A percentile compares a stretch with the other conserved stretches of the same genome.
Evolutionary conservation across 805 yeast species (phyloP).

Genomic region (Metschnikowia peoriensis): DNA sequence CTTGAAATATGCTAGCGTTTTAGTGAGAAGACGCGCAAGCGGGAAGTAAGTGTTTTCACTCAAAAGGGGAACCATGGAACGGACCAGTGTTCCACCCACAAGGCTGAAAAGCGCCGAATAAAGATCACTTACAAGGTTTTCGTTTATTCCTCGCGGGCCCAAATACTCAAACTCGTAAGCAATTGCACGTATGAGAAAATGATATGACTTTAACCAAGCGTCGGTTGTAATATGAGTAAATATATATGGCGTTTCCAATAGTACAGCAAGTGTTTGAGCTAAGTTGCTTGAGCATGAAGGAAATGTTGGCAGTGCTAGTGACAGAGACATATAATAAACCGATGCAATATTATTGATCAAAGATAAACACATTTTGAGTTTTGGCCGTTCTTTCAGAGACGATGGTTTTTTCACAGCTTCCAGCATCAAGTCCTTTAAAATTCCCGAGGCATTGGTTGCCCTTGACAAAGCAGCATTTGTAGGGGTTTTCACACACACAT

Average conservation of each 20-base stretch:
- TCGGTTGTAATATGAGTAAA: slow-evolving; percentile 30
- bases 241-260: slow-evolving; percentile 26
- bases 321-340: slow-evolving; percentile 16
- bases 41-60: slow-evolving; percentile 19
- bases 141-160: slow-evolving; percentile 11
- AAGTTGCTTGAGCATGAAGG: slow-evolving; percentile 28
- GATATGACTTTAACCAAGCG: slow-evolving; percentile 27
- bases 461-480: slow-evolving; percentile 28
- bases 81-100: slow-evolving; percentile 21
- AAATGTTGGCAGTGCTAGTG: slow-evolving; percentile 11
- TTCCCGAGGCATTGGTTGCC: slow-evolving; percentile 30
- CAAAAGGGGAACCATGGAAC: slow-evolving; percentile 20
- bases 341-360: slow-evolving; percentile 19
- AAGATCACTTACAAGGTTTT: slow-evolving; percentile 23
- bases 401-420: slow-evolving; percentile 15
- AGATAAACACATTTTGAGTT: slow-evolving; percentile 23
- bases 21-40: slow-evolving; percentile 19
- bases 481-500: slow-evolving; percentile 23
- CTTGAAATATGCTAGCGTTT: slow-evolving; percentile 17
- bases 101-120: slow-evolving; percentile 20
- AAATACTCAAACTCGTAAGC: slow-evolving; percentile 11
- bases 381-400: slow-evolving; percentile 13
- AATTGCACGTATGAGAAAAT: slow-evolving; percentile 24
- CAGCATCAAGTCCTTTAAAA: slow-evolving; percentile 26
- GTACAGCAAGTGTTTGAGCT: slow-evolving; percentile 18